These are phyloP conservation scores for Talaromyces stipitatus DNA, from an alignment of 495 filamentous ascomycete genomes.

Conservation along the genomic window DNA sequence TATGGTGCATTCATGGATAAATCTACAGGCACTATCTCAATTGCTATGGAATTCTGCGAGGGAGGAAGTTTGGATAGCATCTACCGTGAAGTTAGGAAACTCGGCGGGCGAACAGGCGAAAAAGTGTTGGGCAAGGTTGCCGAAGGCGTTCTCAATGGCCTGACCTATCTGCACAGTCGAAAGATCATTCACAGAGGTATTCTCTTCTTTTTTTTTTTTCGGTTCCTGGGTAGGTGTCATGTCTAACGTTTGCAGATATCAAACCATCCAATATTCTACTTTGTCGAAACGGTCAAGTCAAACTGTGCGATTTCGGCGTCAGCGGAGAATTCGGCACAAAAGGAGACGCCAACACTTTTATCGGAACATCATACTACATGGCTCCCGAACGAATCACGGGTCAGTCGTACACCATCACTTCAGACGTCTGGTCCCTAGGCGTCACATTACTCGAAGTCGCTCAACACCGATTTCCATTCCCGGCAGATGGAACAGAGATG, in stretches of 20 bases:
- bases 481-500: conserved; percentile 90
- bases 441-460: conserved; percentile 96
- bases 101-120: conserved; percentile 90
- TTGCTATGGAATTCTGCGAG: conserved; percentile 99
- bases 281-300: conserved; percentile 86
- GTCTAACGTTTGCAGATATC: conserved; percentile 53
- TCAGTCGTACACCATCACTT: conserved; percentile 95
- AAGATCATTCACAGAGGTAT: conserved; percentile 91
- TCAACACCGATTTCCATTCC: conserved; percentile 96
- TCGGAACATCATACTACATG: conserved; percentile 99
- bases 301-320: conserved; percentile 97
- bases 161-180: conserved; percentile 92
- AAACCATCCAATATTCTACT: conserved; percentile 97
- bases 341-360: conserved; percentile 97
- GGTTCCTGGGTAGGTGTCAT: neutral
- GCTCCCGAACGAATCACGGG: conserved; percentile 96
- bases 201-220: conserved; percentile 1
- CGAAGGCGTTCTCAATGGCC: conserved; percentile 85
- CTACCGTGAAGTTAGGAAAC: conserved; percentile 92
- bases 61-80: conserved; percentile 92
- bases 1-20: conserved; percentile 95
- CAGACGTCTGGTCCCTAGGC: conserved; percentile 94
- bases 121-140: conserved; percentile 98
- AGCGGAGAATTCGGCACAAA: conserved; percentile 97
- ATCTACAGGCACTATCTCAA: conserved; percentile 87